Conservation (phyloP, 1,139 yeast species). For the Yamadazyma friedrichii region DNA sequence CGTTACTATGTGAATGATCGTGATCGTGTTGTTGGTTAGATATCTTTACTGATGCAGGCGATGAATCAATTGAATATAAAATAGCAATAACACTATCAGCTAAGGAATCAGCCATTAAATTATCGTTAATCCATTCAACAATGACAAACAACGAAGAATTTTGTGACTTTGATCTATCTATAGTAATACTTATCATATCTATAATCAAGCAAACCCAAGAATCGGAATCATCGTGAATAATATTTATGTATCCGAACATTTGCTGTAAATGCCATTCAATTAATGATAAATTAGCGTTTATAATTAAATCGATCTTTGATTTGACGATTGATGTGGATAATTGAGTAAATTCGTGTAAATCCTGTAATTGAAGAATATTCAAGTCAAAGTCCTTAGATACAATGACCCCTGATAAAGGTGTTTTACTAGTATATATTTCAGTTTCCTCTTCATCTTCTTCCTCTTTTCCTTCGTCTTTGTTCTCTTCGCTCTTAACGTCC, state of each 20-base stretch:
- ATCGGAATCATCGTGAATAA: constrained; percentile 61
- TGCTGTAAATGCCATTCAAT: constrained; percentile 89
- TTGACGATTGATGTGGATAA: constrained; percentile 81
- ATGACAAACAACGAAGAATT: constrained; percentile 45
- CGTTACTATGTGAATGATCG: constrained; percentile 22
- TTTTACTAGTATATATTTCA: constrained; percentile 28
- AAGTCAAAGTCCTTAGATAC: constrained; percentile 91
- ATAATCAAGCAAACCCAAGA: constrained; percentile 50
- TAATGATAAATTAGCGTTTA: constrained; percentile 78
- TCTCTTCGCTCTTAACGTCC: constrained; percentile 18
- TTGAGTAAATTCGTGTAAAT: constrained; percentile 85
- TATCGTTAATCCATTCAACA: constrained; percentile 90
- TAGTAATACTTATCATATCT: constrained; percentile 44
- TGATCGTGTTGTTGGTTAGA: constrained; percentile 63
- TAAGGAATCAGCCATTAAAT: constrained; percentile 79
- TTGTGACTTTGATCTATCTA: constrained; percentile 44
- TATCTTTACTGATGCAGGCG: constrained; percentile 91
- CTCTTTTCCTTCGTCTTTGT: constrained; percentile 12
- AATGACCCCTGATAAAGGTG: constrained; percentile 76
- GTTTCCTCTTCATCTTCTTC: constrained; percentile 14
- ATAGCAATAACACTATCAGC: constrained; percentile 95
- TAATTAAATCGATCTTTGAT: constrained; percentile 74
- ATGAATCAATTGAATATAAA: constrained; percentile 84
- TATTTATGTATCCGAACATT: constrained; percentile 87
- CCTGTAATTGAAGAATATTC: constrained; percentile 77